Conservation (phyloP, 306 rosid genomes). For the Rosa persica region DNA sequence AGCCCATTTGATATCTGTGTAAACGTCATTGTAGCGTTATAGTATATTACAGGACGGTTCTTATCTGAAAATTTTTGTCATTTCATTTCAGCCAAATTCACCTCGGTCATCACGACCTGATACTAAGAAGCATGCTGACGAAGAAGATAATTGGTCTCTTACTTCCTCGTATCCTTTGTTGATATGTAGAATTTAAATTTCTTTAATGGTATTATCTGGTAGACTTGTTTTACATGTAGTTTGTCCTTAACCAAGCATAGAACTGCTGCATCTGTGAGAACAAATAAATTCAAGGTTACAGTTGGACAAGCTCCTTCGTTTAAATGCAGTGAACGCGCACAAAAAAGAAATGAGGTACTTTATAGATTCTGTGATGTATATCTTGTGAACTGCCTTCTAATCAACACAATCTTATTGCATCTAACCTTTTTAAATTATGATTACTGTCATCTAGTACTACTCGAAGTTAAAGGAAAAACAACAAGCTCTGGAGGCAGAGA, state of each 20-base stretch:
- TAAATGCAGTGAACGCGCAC: constrained; percentile 60
- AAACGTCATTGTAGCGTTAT: not conserved
- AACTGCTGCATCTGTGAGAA: constrained; percentile 66
- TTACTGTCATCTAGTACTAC: constrained; percentile 61
- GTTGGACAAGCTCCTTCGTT: constrained; percentile 87
- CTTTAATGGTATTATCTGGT: not conserved
- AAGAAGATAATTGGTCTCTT: constrained; percentile 78
- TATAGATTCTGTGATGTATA: constrained; percentile 19
- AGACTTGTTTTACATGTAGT: not conserved
- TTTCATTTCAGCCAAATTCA: constrained; percentile 57
- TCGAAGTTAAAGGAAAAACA: constrained; percentile 86
- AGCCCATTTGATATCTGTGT: no score
- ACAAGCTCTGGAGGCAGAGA: constrained; percentile 89
- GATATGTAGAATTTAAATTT: constrained; percentile 11
- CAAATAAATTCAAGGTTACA: constrained; percentile 68
- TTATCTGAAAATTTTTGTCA: constrained; percentile 6
- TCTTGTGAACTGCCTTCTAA: constrained; percentile 10
- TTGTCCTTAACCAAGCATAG: constrained; percentile 55
- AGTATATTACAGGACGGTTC: not conserved
- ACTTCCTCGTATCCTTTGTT: constrained; percentile 92
- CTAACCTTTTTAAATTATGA: constrained; percentile 11
- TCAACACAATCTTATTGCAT: constrained; percentile 14
- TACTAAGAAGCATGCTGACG: constrained; percentile 66
- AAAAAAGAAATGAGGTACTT: constrained; percentile 88
- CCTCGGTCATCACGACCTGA: constrained; percentile 60